Evolutionary conservation across 2,329 filamentous ascomycete species (phyloP).

Genomic region (Ascochyta clinopodiicola): DNA sequence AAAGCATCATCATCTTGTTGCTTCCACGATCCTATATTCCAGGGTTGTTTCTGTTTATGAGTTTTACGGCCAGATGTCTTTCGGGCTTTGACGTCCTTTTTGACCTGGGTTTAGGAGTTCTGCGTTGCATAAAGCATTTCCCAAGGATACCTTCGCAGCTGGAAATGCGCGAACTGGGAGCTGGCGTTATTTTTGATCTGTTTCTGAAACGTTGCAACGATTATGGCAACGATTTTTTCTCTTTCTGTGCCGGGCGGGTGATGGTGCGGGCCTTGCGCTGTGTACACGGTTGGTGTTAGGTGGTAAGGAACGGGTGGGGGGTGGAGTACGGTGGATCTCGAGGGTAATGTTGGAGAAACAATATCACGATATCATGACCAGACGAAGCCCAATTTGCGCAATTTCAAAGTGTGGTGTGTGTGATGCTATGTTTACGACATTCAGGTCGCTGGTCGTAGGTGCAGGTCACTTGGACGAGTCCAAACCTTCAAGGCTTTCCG

Average conservation of each 20-base stretch:
- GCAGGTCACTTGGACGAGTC: constrained; percentile 13
- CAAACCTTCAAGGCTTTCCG: not conserved
- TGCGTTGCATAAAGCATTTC: constrained; percentile 37
- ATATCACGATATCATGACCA: constrained; percentile 33
- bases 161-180: constrained; percentile 38
- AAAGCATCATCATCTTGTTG: constrained; percentile 21
- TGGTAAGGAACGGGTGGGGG: not conserved
- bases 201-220: constrained; percentile 18
- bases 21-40: constrained; percentile 19
- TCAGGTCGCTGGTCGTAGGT: constrained; percentile 5
- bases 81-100: constrained; percentile 10
- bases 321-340: constrained; percentile 21
- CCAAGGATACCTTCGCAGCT: constrained; percentile 41
- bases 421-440: constrained; percentile 3
- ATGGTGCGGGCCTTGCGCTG: not conserved
- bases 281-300: constrained; percentile 4
- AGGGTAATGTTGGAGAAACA: constrained; percentile 25
- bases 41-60: constrained; percentile 19
- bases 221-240: constrained; percentile 14
- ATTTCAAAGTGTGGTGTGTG: constrained; percentile 4
- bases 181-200: constrained; percentile 29
- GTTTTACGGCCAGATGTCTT: constrained; percentile 22
- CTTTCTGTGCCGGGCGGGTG: not conserved
- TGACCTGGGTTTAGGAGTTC: constrained; percentile 26
- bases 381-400: not conserved